Evolutionary conservation across 371 early-diverging fungal genomes (phyloP), one percentile per base, ranked within the genome.

Genomic region (Syncephalastrum sp.): DNA sequence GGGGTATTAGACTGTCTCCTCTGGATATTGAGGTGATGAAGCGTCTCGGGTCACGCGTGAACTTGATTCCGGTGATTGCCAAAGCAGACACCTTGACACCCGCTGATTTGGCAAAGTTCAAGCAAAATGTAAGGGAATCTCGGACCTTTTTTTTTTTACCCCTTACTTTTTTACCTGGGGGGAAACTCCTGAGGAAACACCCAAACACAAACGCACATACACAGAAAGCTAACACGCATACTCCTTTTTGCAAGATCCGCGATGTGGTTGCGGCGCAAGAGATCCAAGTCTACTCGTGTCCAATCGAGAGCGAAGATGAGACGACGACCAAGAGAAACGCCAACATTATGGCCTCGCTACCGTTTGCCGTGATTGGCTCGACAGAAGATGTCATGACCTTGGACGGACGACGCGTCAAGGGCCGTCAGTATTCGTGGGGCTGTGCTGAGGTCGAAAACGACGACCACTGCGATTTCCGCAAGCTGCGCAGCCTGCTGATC

Each of bases 391-490:
- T 95, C 47, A 70, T 79, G 47, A 86, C 89, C 2, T 56, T 65
- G 12, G 90, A 89, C 61, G 95, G 95, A 14, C 80, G 89, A 15
- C 72, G 78, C 38, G 93, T 92, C 53, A 89, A 91, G 44, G 98
- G 96, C 42, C 82, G 98, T 42, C 85, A 94, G 66, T 98, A 95
- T 77, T 77, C 88, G 3, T 98, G 98, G 98, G 98, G 98, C 54
- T 87, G 91, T 51, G 90, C 92, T 12, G 93, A 94, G 63, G 93
- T 96, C 23, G 95, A 95, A 57, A 91, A 92, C 63, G 93, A 95
- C 63, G 83, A 82, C 41, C 90, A 92, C 62, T 93, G 91, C 67
- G 98, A 98, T 72, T 96, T 98, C 70, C 86, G 84, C 67, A 94
- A 93, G 75, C 85, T 99, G 50, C 90, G 98, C 64, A 91, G 90